Conservation (phyloP, 2,329 filamentous ascomycete genomes). For the Cryphonectria carpinicola region DNA sequence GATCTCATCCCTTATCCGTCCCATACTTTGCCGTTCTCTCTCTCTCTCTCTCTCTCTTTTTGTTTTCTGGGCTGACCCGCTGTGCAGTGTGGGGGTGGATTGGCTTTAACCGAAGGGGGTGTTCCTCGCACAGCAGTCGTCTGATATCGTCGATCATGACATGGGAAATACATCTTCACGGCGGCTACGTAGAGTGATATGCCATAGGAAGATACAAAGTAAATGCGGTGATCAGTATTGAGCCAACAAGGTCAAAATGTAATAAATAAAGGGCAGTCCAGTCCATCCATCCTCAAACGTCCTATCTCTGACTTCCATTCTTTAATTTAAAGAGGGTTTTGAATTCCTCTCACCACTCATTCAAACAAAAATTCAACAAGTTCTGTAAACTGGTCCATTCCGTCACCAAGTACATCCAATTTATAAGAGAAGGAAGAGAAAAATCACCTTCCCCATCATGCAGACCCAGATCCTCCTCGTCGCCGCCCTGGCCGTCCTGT, state of each 20-base stretch:
- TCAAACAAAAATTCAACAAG: constrained; percentile 8
- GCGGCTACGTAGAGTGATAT: neutral
- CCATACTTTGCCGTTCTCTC: constrained; percentile 6
- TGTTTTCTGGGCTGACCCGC: constrained; percentile 1
- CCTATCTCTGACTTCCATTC: neutral
- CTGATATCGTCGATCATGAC: constrained; percentile 22
- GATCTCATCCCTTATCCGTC: neutral
- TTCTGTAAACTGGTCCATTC: constrained; percentile 22
- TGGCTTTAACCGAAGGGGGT: constrained; percentile 8
- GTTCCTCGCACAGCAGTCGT: constrained; percentile 13
- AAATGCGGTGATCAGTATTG: neutral
- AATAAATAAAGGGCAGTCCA: neutral
- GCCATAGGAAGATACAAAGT: neutral
- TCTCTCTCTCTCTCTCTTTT: neutral
- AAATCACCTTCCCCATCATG: constrained; percentile 2
- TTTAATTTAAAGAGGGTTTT: too few species aligned
- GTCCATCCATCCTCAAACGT: neutral
- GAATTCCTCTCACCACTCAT: neutral
- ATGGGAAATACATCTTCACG: constrained; percentile 1
- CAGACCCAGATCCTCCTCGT: constrained; percentile 18
- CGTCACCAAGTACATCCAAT: neutral
- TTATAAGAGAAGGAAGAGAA: neutral
- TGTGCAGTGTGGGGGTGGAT: neutral
- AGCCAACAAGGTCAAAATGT: neutral
- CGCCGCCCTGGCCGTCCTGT: constrained; percentile 19